Evolutionary conservation across 163 green algal genomes (phyloP).

Genomic region (Trebouxia gelatinosa): DNA sequence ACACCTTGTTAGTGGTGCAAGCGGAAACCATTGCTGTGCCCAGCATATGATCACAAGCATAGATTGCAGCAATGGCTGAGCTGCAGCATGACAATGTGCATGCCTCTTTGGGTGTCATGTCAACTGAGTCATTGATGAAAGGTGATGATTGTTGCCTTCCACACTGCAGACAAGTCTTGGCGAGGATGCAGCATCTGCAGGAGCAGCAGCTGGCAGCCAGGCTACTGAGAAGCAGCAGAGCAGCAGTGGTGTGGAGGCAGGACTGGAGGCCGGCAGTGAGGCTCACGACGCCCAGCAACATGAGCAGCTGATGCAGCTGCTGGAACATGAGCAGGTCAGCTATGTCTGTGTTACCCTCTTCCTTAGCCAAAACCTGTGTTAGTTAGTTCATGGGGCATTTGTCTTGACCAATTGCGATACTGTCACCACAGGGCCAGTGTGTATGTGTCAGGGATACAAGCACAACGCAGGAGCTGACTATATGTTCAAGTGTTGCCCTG

Average conservation of each 20-base stretch:
- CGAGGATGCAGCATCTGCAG: neutral
- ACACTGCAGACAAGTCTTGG: neutral
- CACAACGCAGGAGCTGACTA: neutral
- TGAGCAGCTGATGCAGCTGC: neutral
- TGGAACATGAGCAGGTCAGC: constrained; percentile 16
- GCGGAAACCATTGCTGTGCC: too few species aligned
- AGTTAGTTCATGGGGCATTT: neutral
- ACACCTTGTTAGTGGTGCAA: too few species aligned
- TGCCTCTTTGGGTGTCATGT: too few species aligned
- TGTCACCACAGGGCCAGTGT: neutral
- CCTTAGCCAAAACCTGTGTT: neutral
- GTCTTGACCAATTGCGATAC: neutral
- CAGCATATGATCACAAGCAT: too few species aligned
- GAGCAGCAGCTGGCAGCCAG: neutral
- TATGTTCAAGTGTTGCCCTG: too few species aligned
- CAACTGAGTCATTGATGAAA: too few species aligned
- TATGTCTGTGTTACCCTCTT: neutral
- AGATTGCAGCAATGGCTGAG: too few species aligned
- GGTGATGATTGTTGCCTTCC: too few species aligned
- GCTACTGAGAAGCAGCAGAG: neutral
- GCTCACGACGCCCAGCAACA: neutral
- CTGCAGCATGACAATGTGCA: too few species aligned
- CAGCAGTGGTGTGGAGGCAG: neutral
- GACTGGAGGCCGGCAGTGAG: neutral
- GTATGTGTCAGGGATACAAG: neutral